Conservation (phyloP, 2,329 filamentous ascomycete species). For the Onygenales sp. region DNA sequence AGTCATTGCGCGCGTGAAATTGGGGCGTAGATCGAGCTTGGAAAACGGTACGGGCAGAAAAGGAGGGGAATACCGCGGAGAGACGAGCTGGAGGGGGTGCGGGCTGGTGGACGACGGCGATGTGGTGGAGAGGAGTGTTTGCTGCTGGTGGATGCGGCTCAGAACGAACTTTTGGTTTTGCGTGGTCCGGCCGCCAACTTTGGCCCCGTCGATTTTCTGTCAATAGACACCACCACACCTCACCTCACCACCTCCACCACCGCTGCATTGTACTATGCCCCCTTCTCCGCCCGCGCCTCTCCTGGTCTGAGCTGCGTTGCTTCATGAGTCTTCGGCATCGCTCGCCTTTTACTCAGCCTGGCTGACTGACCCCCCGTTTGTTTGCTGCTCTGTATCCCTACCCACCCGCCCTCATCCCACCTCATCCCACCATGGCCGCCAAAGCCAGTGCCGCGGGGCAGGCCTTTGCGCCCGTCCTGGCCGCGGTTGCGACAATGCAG, state of each 20-base stretch:
- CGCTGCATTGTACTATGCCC: background rate
- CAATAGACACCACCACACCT: background rate
- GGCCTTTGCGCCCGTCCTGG: conserved; percentile 74
- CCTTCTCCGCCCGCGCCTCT: background rate
- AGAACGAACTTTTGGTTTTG: background rate
- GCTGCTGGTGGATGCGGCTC: background rate
- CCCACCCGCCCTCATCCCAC: background rate
- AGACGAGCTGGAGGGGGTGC: conserved; percentile 8
- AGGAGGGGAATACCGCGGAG: background rate
- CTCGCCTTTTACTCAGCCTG: background rate
- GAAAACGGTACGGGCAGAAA: background rate
- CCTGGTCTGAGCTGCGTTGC: background rate
- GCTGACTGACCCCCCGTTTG: background rate
- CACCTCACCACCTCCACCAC: background rate
- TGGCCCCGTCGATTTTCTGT: background rate
- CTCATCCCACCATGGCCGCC: conserved; percentile 51
- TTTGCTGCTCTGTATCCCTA: background rate
- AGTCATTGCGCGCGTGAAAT: conserved; percentile 34
- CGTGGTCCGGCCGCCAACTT: background rate
- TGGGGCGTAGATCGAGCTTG: background rate
- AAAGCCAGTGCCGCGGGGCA: conserved; percentile 54
- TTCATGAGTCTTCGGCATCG: background rate
- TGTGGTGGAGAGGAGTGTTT: background rate
- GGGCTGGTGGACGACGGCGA: background rate
- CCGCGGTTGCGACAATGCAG: conserved; percentile 84